These are phyloP conservation scores for Phaeolepiota aurea DNA, from an alignment of 768 basidiomycete genomes.

Conservation along the genomic window DNA sequence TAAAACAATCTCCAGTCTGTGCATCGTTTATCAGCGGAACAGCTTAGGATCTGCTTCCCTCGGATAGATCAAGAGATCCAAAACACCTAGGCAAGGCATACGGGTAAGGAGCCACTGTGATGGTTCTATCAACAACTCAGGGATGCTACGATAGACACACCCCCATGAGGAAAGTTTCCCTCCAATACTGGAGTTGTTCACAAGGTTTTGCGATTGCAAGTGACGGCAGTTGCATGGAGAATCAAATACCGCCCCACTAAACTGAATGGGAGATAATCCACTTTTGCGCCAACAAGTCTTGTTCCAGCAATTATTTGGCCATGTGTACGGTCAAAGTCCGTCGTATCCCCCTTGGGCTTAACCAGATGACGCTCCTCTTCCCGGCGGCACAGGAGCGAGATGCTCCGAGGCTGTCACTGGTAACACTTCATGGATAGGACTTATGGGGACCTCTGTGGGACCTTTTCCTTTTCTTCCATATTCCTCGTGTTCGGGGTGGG, in stretches of 20 bases:
- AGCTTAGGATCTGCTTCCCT: not conserved
- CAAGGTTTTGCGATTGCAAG: not conserved
- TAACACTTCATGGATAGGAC: not conserved
- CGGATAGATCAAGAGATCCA: not conserved
- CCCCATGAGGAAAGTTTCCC: not conserved
- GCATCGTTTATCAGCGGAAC: not conserved
- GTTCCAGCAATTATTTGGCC: not conserved
- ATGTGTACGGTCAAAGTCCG: not conserved
- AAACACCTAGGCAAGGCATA: no score
- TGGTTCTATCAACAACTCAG: not conserved
- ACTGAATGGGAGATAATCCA: not conserved
- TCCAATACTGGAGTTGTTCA: not conserved
- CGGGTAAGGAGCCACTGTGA: not conserved
- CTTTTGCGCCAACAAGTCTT: not conserved
- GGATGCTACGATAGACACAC: not conserved
- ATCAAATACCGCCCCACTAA: not conserved
- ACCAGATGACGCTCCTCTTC: not conserved
- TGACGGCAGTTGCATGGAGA: not conserved
- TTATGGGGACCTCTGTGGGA: not conserved
- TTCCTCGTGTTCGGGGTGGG: not conserved
- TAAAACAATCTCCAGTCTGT: not conserved
- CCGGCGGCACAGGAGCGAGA: conserved; percentile 1
- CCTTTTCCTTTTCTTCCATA: not conserved
- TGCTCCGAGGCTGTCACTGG: not conserved
- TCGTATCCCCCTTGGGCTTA: not conserved